Evolutionary conservation across 257 asterid species (phyloP).

Genomic region (Lavandula angustifolia): DNA sequence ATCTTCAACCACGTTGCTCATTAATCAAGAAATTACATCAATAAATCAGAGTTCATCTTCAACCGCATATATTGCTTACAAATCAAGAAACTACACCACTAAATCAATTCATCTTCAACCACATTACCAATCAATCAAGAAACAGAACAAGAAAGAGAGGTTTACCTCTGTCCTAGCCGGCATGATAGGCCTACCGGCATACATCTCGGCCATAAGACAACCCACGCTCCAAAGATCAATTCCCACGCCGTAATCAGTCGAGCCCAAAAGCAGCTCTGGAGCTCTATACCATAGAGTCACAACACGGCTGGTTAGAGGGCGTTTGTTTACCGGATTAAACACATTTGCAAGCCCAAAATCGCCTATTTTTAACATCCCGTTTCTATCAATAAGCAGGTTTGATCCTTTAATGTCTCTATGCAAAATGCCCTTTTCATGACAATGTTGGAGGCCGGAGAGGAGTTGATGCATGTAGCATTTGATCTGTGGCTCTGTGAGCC

Average conservation of each 20-base stretch:
- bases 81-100: slow-evolving; percentile 4
- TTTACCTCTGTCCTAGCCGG: slow-evolving; percentile 86
- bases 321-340: slow-evolving; percentile 46
- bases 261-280: slow-evolving; percentile 76
- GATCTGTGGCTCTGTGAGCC: slow-evolving; percentile 78
- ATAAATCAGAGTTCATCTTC: too few relatives aligned
- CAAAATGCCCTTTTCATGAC: slow-evolving; percentile 74
- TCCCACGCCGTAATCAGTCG: slow-evolving; percentile 73
- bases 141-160: not conserved
- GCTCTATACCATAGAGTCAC: slow-evolving; percentile 93
- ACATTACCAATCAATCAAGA: not conserved
- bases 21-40: not conserved
- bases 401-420: slow-evolving; percentile 90
- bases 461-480: slow-evolving; percentile 76
- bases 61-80: too few relatives aligned
- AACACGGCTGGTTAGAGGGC: slow-evolving; percentile 70
- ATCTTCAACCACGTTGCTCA: too few relatives aligned
- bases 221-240: slow-evolving; percentile 93
- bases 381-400: slow-evolving; percentile 62
- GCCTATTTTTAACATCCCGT: slow-evolving; percentile 73
- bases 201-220: slow-evolving; percentile 91
- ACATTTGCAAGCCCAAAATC: slow-evolving; percentile 80
- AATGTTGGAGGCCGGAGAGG: slow-evolving; percentile 75
- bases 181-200: slow-evolving; percentile 69
- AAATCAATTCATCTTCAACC: not conserved